phyloP scores from a whole-genome alignment of 164 flowering plant species.

The Vitis rotundifolia region DNA sequence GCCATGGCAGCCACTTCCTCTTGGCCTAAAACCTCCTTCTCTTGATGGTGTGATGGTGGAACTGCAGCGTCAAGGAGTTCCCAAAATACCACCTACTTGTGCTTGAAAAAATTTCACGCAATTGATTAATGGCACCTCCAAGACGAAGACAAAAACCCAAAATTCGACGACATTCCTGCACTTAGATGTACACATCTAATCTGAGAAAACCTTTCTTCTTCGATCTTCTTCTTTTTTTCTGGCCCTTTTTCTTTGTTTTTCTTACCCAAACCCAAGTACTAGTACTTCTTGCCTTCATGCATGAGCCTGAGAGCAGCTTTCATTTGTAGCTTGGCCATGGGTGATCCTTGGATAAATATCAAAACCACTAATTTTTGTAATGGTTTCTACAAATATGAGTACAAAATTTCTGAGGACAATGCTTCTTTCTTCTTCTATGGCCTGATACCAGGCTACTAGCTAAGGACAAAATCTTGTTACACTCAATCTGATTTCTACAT shows the following conservation, averaged over 20 bases:
- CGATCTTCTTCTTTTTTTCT: not conserved
- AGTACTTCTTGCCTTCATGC: no score
- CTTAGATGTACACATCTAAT: slow-evolving; percentile 8
- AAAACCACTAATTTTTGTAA: no score
- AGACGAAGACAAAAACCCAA: not conserved
- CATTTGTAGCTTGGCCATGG: no score
- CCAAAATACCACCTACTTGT: slow-evolving; percentile 64
- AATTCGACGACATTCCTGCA: slow-evolving; percentile 35
- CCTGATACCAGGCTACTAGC: no score
- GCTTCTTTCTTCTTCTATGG: no score
- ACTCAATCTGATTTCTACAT: no score
- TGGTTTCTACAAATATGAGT: no score
- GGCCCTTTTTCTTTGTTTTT: not conserved
- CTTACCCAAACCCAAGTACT: not conserved
- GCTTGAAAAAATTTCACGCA: slow-evolving; percentile 11
- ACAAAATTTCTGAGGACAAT: no score
- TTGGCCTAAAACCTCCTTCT: slow-evolving; percentile 91
- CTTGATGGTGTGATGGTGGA: slow-evolving; percentile 74
- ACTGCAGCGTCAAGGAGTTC: slow-evolving; percentile 77
- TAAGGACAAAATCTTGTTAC: no score
- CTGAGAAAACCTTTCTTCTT: not conserved
- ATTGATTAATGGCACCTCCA: not conserved
- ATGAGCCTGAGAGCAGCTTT: no score
- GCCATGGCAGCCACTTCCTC: slow-evolving; percentile 95
- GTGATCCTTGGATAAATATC: no score